phyloP scores from a whole-genome alignment of 2,329 filamentous ascomycete genomes.

The Westerdykella ornata region DNA sequence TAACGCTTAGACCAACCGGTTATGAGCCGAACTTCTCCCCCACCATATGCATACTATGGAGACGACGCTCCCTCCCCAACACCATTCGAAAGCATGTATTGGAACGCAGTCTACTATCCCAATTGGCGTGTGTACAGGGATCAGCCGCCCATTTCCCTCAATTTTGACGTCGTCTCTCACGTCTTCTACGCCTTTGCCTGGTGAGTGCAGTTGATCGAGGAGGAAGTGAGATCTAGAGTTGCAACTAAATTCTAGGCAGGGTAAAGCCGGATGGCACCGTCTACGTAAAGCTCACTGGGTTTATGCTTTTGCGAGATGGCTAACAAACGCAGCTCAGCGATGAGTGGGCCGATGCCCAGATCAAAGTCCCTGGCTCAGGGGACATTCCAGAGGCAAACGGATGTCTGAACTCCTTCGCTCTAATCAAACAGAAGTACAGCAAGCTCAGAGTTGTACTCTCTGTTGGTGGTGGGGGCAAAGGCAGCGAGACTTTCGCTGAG shows the following conservation, averaged over 20 bases:
- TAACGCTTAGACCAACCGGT: constrained; percentile 18
- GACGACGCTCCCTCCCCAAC: constrained; percentile 24
- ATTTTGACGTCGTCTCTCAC: constrained; percentile 70
- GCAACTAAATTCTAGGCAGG: constrained; percentile 36
- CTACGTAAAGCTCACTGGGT: constrained; percentile 42
- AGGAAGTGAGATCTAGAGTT: constrained; percentile 5
- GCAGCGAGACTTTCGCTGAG: constrained; percentile 59
- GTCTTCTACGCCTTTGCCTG: constrained; percentile 77
- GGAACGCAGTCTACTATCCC: constrained; percentile 80
- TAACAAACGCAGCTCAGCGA: constrained; percentile 59
- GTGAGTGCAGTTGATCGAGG: constrained; percentile 33
- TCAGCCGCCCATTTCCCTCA: constrained; percentile 66
- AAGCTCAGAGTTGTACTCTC: constrained; percentile 71
- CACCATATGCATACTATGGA: constrained; percentile 11
- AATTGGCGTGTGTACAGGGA: constrained; percentile 68
- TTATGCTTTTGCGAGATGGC: background rate
- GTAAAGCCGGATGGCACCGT: constrained; percentile 66
- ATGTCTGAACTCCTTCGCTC: constrained; percentile 65
- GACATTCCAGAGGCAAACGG: constrained; percentile 32
- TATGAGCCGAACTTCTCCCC: constrained; percentile 24
- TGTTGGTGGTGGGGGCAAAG: constrained; percentile 64
- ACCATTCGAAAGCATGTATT: constrained; percentile 34
- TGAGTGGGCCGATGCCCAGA: constrained; percentile 68
- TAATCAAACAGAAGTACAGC: constrained; percentile 63
- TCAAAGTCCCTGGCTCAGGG: constrained; percentile 59